phyloP scores from a whole-genome alignment of 1,139 yeast genomes.

The Taphrina betulina region DNA sequence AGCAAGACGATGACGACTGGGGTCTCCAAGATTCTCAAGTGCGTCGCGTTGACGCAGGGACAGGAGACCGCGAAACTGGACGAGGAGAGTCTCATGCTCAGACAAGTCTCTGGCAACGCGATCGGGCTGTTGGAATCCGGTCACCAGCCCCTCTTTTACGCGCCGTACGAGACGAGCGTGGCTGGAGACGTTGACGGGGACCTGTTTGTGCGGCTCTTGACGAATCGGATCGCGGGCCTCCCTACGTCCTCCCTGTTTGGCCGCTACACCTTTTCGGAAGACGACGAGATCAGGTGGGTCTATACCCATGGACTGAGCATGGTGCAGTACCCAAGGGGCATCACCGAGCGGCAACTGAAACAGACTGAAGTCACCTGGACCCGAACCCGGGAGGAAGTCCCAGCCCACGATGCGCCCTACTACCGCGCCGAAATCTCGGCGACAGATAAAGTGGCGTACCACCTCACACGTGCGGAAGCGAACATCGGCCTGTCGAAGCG shows the following conservation, averaged over 20 bases:
- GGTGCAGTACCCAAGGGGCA: conserved; percentile 17
- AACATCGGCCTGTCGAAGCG: neutral
- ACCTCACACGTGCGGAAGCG: neutral
- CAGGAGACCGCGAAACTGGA: conserved; percentile 11
- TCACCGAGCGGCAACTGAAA: conserved; percentile 2
- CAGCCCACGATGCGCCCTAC: conserved; percentile 15
- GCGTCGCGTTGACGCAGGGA: conserved; percentile 16
- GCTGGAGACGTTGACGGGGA: neutral
- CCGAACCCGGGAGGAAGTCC: neutral
- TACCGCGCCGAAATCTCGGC: neutral
- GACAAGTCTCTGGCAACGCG: conserved; percentile 13
- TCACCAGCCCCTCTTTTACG: conserved; percentile 2
- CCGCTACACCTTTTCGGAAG: conserved; percentile 8
- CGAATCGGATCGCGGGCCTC: neutral
- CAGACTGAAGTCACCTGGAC: conserved; percentile 13
- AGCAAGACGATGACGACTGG: conserved; percentile 1
- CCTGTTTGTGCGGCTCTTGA: neutral
- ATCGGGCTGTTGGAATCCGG: conserved; percentile 20
- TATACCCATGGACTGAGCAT: conserved; percentile 26
- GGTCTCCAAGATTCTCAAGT: conserved; percentile 6
- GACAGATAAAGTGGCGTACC: neutral
- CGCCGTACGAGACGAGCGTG: neutral
- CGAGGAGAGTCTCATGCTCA: neutral
- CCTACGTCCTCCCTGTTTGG: neutral
- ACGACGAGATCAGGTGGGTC: conserved; percentile 1